A percentile compares a stretch with the other conserved stretches of the same genome.
These are phyloP conservation scores for Drechslerella dactyloides DNA, from an alignment of 2,329 filamentous ascomycete genomes.

Conservation along the genomic window DNA sequence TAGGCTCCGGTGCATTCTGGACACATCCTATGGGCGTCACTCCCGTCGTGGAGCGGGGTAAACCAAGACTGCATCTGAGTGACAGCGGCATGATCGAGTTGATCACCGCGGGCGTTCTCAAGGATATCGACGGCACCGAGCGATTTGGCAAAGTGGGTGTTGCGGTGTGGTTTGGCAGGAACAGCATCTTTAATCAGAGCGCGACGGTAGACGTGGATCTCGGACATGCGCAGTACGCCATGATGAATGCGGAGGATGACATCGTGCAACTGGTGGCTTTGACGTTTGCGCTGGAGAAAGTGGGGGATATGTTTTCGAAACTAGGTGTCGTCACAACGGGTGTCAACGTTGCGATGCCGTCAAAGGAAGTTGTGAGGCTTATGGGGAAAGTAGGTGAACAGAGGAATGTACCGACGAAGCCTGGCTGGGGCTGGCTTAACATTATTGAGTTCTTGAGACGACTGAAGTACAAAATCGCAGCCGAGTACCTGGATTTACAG, in stretches of 20 bases:
- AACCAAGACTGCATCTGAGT: conserved; percentile 17
- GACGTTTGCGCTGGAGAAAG: conserved; percentile 36
- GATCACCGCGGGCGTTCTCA: conserved; percentile 28
- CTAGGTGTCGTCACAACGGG: conserved; percentile 30
- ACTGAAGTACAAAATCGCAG: conserved; percentile 30
- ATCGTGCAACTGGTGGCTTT: conserved; percentile 40
- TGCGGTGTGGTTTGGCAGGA: conserved; percentile 30
- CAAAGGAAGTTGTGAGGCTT: conserved; percentile 14
- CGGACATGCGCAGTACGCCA: conserved; percentile 17
- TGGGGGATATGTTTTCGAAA: conserved; percentile 29
- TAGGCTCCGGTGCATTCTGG: conserved; percentile 32
- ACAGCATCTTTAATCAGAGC: conserved; percentile 32
- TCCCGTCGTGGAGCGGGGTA: conserved; percentile 36
- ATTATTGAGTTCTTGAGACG: conserved; percentile 30
- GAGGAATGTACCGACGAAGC: conserved; percentile 18
- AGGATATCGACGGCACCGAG: conserved; percentile 18
- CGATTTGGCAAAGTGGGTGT: conserved; percentile 20
- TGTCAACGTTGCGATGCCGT: conserved; percentile 30
- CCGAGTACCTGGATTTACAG: conserved; percentile 32
- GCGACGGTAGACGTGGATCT: conserved; percentile 33
- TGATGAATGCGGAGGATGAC: conserved; percentile 16
- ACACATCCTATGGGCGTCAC: conserved; percentile 30
- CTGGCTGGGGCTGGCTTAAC: conserved; percentile 31
- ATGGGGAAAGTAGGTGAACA: conserved; percentile 7
- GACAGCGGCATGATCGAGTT: conserved; percentile 27